Evolutionary conservation across 805 yeast genomes (phyloP), one percentile per base, ranked within the genome.

Genomic region (Wickerhamiella kazuoi): DNA sequence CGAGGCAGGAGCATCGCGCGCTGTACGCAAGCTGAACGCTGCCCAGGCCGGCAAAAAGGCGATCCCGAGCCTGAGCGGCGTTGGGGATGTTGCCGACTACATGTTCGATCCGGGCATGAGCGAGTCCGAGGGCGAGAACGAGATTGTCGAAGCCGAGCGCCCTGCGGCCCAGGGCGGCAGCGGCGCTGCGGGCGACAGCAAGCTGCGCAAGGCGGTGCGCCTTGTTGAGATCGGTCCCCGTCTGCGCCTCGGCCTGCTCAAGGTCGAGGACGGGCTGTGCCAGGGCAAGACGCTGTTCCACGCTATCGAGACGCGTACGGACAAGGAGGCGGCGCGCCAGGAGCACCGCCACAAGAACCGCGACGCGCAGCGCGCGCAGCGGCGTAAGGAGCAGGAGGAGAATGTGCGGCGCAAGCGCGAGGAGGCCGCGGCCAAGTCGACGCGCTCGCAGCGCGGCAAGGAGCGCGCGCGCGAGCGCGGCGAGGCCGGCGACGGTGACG

Each of bases 61-160:
- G 18, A 58, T 84, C 45, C 95, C 95, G 34, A 76, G 78, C 51
- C 60, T 86, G 54, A 62, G 72, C 28, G 67, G 63, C 30, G 74
- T 74, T 35, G 63, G 64, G 31, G 97, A 86, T 55, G 80, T 86
- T 31, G 70, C 93, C 6, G 94, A 87, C 49, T 69, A 79, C 46
- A 66, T 87, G 39, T 84, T 84, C 2, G 80, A 80, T 53, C 76
- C 86, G 19, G 74, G 74, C 29, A 82, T 95, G 1, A 76, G 90
- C 35, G 98, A 87, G 51, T 79, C 93, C 3, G 98, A 87, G 63
- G 74, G 84, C 34, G 97, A 90, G 52, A 95, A 86, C 44, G 95
- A 86, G 47, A 42, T 81, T 75, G 20, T 68, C 78, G 41, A 43
- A 6, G 35, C 23, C 5, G 36, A 41, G 4, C 21, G 28, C 16